phyloP scores from a whole-genome alignment of 2,329 filamentous ascomycete genomes.

The Penicillium sp. region DNA sequence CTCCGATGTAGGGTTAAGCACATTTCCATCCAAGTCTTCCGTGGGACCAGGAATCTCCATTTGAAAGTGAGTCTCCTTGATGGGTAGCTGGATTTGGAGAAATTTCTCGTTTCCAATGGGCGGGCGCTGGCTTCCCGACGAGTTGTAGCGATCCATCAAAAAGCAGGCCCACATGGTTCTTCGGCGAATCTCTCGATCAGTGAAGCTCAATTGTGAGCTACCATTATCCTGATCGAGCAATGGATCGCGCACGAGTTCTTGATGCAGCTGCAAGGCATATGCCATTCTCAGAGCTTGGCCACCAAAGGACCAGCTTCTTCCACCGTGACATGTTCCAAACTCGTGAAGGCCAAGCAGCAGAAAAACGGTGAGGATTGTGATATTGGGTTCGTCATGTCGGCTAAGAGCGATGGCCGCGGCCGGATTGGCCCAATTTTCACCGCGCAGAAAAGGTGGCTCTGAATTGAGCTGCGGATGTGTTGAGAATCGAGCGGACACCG shows the following conservation, averaged over 20 bases:
- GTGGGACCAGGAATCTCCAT: constrained; percentile 87
- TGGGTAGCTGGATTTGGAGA: constrained; percentile 82
- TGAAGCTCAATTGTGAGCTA: constrained; percentile 71
- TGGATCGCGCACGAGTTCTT: constrained; percentile 81
- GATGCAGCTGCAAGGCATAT: constrained; percentile 89
- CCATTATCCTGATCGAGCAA: constrained; percentile 56
- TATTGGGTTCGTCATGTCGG: constrained; percentile 91
- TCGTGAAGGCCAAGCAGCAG: constrained; percentile 87
- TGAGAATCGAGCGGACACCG: constrained; percentile 91
- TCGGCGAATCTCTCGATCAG: constrained; percentile 86
- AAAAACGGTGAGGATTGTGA: constrained; percentile 89
- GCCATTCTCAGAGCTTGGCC: constrained; percentile 97
- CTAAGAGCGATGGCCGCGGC: constrained; percentile 84
- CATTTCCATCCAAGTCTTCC: constrained; percentile 72
- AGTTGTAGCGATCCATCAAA: constrained; percentile 96
- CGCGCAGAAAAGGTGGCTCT: constrained; percentile 77
- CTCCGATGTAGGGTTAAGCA: constrained; percentile 60
- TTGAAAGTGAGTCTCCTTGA: constrained; percentile 85
- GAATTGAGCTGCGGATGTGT: constrained; percentile 76
- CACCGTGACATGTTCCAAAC: constrained; percentile 94
- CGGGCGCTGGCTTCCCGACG: constrained; percentile 87
- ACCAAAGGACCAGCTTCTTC: constrained; percentile 90
- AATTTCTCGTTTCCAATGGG: constrained; percentile 88
- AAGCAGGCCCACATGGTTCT: constrained; percentile 99
- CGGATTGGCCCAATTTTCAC: constrained; percentile 83